A percentile compares a stretch with the other conserved stretches of the same genome.
Conservation (phyloP, 2,329 filamentous ascomycete species). For the Aurifilum marmelostoma region DNA sequence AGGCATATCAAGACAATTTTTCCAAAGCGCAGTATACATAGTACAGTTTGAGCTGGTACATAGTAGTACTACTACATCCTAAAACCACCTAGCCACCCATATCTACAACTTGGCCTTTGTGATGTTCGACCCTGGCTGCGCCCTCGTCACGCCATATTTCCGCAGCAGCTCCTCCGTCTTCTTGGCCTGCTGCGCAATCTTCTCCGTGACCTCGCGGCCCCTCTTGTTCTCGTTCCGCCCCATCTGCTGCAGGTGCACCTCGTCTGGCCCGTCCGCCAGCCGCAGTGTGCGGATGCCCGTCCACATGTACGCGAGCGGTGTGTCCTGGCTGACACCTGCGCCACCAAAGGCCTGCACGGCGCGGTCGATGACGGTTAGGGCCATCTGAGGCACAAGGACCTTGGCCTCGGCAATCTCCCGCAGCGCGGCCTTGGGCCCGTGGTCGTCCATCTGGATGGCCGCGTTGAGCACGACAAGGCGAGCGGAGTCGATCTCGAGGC, state of each 20-base stretch:
- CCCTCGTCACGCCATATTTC: slow-evolving; percentile 53
- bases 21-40: neutral
- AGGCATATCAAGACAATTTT: neutral
- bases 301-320: slow-evolving; percentile 85
- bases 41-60: neutral
- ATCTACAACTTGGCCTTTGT: slow-evolving; percentile 50
- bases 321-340: slow-evolving; percentile 91
- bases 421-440: slow-evolving; percentile 84
- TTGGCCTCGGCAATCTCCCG: slow-evolving; percentile 96
- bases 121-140: slow-evolving; percentile 58
- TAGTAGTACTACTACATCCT: neutral
- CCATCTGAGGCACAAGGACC: slow-evolving; percentile 81
- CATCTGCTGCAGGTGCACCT: slow-evolving; percentile 87
- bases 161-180: slow-evolving; percentile 68
- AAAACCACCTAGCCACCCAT: neutral
- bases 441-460: slow-evolving; percentile 89
- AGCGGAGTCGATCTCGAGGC: slow-evolving; percentile 91
- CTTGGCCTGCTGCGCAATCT: slow-evolving; percentile 66
- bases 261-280: slow-evolving; percentile 92
- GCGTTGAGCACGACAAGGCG: slow-evolving; percentile 91
- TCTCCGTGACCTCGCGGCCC: slow-evolving; percentile 61
- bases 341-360: slow-evolving; percentile 92
- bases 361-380: slow-evolving; percentile 87
- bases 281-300: slow-evolving; percentile 78
- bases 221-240: slow-evolving; percentile 79